Base-by-base conservation (phyloP, 306 rosid genomes). In the Glycine tomentella region DNA sequence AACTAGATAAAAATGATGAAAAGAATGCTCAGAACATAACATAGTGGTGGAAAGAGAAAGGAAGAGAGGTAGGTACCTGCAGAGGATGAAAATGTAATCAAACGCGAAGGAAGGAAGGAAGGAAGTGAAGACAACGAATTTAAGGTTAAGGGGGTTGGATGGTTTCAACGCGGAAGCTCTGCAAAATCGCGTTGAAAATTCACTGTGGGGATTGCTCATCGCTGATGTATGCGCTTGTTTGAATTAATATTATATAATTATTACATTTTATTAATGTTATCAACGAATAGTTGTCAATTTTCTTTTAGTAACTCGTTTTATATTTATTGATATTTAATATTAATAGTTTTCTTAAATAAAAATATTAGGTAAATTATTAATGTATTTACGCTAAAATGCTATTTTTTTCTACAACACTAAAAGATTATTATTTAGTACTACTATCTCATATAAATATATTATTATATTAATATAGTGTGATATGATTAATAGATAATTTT, bases 111-210 rank as follows among this genome's bases (percentile, higher is more conserved):
- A 10, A 45, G 14, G 20, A 20, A 20, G 20, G 58, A 48, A 20
- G 7, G 1, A 17, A 31, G 3, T 9, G 65, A 58, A 58, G 14
- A 10, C 17, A 48, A 20, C 1, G 20, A 49, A 70, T 70, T 48
- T 20, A 70, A 70, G 11, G 40, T 12, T 6, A 51, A 48, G 15
- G 15, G 9, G 53, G n/a, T 69, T 68, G 74, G 75, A 70, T 48
- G 3, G 45, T 70, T 69, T 76, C 68, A 62, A 77, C 44, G 50
- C 31, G 58, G 66, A 73, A 46, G 77, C 80, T 79, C 48, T 49
- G 62, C 49, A 33, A 76, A 76, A 76, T 76, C 62, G 80, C 50
- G 72, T 62, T 63, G 9, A 50, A 36, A 13, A 64, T 13, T 64
- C 70, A 36, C 70, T 25, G 31, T 25, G 31, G 16, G 68, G 14